Evolutionary conservation across 352 stramenopile species (phyloP), one percentile per base, ranked within the genome.

Genomic region (Pythium grandisporangium): DNA sequence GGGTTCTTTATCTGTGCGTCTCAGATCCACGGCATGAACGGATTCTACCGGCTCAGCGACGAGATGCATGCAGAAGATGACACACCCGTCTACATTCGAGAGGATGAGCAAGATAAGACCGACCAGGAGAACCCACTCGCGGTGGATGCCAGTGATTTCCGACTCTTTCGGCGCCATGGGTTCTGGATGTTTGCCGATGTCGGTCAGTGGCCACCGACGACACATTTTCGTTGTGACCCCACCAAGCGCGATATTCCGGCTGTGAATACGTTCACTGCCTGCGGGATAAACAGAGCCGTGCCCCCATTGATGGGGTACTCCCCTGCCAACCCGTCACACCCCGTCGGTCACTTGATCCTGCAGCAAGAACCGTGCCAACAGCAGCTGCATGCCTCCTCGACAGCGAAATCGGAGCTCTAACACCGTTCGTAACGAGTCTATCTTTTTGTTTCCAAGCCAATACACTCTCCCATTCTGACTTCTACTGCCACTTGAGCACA

Each of bases 141-240:
- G 8, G 16, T 36, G 0, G 8, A 29, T n/a, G 24, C 57, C 20
- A 45, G 24, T 20, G 70, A 86, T 37, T 78, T 78, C 37, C 69
- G 67, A 0, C 47, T 86, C 14, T 76, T 77, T 34, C 60, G 72
- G 24, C 62, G 79, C 57, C 61, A 73, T 14, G 70, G 69, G 23
- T 83, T 83, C 44, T 86, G 70, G 72, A 65, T 82, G 61, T 61
- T 86, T 29, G 67, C 65, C 0, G 65, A 85, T 47, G 49, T 83
- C 4, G 64, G 59, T 13, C 30, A 45, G 10, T 82, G 72, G 72
- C 69, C 72, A 6, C 72, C 69, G 1, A 54, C 51, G 44, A 80
- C 71, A 17, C 52, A 70, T 30, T 85, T 80, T 48, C 69, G 69
- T 19, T 85, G 72, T 37, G 69, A 85, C 20, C 72, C 72, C 20